A percentile compares a stretch with the other conserved stretches of the same genome.
phyloP scores from a whole-genome alignment of 2,329 filamentous ascomycete species.

The Ilyonectria mors-panacis region DNA sequence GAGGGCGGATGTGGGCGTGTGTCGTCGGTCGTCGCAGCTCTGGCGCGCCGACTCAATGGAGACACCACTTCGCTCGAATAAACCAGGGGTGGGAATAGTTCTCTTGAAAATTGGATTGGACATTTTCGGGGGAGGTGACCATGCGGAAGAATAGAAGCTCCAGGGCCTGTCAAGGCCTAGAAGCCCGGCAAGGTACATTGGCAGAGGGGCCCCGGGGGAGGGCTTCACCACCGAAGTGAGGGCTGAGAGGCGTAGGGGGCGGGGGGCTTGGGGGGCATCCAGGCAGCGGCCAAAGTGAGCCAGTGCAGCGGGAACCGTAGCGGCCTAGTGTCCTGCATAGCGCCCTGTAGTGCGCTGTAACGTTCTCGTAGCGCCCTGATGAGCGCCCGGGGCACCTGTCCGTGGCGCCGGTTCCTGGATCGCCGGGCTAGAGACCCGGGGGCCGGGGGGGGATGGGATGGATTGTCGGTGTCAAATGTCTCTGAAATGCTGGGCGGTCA shows the following conservation, averaged over 20 bases:
- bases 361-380: constrained; percentile 20
- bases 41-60: not conserved
- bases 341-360: constrained; percentile 19
- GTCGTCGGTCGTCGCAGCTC: not conserved
- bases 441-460: constrained; percentile 9
- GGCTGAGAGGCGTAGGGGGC: not conserved
- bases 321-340: constrained; percentile 14
- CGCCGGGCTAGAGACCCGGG: constrained; percentile 25
- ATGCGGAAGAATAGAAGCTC: constrained; percentile 44
- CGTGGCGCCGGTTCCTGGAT: constrained; percentile 23
- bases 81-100: constrained; percentile 12
- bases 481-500: not conserved
- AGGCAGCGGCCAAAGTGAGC: constrained; percentile 20
- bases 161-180: constrained; percentile 26
- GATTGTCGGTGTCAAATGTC: not conserved
- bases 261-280: not conserved
- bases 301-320: constrained; percentile 22
- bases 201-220: constrained; percentile 26
- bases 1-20: not conserved
- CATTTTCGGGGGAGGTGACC: constrained; percentile 17
- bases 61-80: constrained; percentile 2
- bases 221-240: not conserved
- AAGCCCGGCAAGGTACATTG: constrained; percentile 29
- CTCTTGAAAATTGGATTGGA: not conserved
- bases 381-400: constrained; percentile 19